Conservation (phyloP, 2,329 filamentous ascomycete genomes). For the Colletotrichum eremochloae region DNA sequence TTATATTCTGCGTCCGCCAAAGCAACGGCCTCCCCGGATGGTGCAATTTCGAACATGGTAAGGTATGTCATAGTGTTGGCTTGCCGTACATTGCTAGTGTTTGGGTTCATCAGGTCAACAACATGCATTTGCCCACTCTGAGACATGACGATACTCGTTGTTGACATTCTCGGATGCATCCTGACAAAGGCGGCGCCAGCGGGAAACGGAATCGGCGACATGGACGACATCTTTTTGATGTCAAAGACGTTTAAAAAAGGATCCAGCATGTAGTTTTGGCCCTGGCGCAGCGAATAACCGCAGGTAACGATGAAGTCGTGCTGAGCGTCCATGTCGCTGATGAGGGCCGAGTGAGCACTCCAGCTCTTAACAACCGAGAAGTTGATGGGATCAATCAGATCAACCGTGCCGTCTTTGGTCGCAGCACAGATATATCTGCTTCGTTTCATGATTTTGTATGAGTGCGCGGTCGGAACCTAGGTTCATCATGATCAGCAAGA, state of each 20-base stretch:
- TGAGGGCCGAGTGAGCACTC: constrained; percentile 88
- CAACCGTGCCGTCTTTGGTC: constrained; percentile 83
- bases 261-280: constrained; percentile 82
- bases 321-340: constrained; percentile 98
- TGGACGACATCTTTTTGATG: constrained; percentile 87
- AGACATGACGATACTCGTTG: constrained; percentile 93
- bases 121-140: constrained; percentile 95
- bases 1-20: constrained; percentile 83
- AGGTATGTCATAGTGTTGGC: constrained; percentile 80
- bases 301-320: constrained; percentile 97
- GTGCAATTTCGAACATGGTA: constrained; percentile 85
- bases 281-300: constrained; percentile 87
- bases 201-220: constrained; percentile 92
- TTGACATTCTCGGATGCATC: constrained; percentile 96
- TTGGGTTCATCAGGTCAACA: constrained; percentile 94
- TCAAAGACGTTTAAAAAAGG: constrained; percentile 96
- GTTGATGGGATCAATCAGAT: constrained; percentile 85
- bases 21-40: constrained; percentile 87
- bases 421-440: constrained; percentile 93
- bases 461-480: constrained; percentile 77
- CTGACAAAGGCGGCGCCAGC: constrained; percentile 93
- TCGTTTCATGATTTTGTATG: constrained; percentile 93
- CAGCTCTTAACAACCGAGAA: constrained; percentile 87
- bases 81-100: constrained; percentile 87
- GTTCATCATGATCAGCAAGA: constrained; percentile 49